Percentiles rank a stretch among this genome's conserved stretches.
Evolutionary conservation across 1,284 basidiomycete genomes (phyloP).

Genomic region (Cutaneotrichosporon cutaneum): DNA sequence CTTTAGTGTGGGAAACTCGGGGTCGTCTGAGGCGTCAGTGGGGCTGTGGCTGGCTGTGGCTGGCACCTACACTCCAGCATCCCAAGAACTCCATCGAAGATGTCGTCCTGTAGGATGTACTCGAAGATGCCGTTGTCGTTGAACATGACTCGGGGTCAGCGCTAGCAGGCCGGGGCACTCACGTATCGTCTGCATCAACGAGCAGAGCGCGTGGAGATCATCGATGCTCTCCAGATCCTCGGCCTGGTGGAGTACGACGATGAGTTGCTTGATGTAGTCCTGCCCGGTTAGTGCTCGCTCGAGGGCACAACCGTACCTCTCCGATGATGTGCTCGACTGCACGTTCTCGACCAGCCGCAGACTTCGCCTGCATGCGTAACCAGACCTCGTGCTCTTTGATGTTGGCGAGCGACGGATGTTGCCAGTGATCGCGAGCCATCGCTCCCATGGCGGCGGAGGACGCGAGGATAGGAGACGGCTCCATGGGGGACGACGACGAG

Average conservation of each 20-base stretch:
- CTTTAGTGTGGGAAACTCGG: constrained; percentile 91
- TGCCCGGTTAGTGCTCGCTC: constrained; percentile 39
- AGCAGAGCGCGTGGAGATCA: constrained; percentile 85
- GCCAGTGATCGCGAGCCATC: constrained; percentile 31
- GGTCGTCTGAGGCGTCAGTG: constrained; percentile 72
- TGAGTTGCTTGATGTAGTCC: constrained; percentile 85
- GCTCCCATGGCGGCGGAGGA: constrained; percentile 16
- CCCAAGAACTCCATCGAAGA: constrained; percentile 88
- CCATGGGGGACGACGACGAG: constrained; percentile 45
- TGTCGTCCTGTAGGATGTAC: constrained; percentile 87
- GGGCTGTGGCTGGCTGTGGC: too few species aligned
- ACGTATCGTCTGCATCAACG: constrained; percentile 93
- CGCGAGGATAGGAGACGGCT: constrained; percentile 41
- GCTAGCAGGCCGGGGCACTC: constrained; percentile 50
- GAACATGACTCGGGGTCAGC: constrained; percentile 69
- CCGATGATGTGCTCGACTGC: constrained; percentile 70
- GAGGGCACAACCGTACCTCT: constrained; percentile 30
- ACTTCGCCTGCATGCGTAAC: constrained; percentile 47
- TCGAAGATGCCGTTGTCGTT: constrained; percentile 96
- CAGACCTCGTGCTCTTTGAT: constrained; percentile 48
- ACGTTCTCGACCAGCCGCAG: constrained; percentile 61
- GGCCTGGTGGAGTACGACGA: constrained; percentile 78
- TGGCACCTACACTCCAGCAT: constrained; percentile 87
- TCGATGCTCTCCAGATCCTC: constrained; percentile 89
- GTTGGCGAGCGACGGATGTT: constrained; percentile 42